phyloP scores from a whole-genome alignment of 116 monocot genomes.

The Phalaenopsis hybrid region DNA sequence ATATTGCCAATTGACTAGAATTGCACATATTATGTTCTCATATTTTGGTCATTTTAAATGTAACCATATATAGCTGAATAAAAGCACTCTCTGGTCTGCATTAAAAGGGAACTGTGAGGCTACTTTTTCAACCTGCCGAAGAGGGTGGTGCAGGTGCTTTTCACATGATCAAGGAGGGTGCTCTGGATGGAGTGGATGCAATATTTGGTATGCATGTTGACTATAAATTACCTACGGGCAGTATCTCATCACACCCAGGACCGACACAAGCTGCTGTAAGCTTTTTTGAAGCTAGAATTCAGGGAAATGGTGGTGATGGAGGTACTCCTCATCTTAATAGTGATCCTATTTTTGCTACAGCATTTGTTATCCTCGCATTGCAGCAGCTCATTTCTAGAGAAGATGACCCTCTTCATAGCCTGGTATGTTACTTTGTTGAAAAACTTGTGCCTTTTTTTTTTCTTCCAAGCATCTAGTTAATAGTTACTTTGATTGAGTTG shows the following conservation, averaged over 20 bases:
- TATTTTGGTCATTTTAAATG: too few relatives aligned
- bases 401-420: constrained; percentile 66
- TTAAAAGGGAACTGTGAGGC: constrained; percentile 83
- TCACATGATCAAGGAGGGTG: constrained; percentile 78
- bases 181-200: constrained; percentile 63
- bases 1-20: too few relatives aligned
- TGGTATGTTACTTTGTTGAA: constrained; percentile 21
- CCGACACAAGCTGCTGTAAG: constrained; percentile 63
- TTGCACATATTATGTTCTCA: too few relatives aligned
- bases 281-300: constrained; percentile 60
- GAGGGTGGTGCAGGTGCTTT: constrained; percentile 85
- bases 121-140: constrained; percentile 93
- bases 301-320: constrained; percentile 61
- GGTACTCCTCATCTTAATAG: constrained; percentile 52
- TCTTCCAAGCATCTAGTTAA: neutral
- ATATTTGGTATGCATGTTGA: constrained; percentile 88
- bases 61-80: too few relatives aligned
- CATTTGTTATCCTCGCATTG: constrained; percentile 62
- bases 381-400: constrained; percentile 79
- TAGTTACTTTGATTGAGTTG: too few relatives aligned
- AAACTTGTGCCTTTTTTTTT: neutral
- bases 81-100: neutral
- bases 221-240: constrained; percentile 45
- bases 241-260: constrained; percentile 51
- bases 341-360: constrained; percentile 67